Percentiles rank a stretch among this genome's conserved stretches.
Evolutionary conservation across 768 basidiomycete genomes (phyloP).

Genomic region (Suillus discolor): DNA sequence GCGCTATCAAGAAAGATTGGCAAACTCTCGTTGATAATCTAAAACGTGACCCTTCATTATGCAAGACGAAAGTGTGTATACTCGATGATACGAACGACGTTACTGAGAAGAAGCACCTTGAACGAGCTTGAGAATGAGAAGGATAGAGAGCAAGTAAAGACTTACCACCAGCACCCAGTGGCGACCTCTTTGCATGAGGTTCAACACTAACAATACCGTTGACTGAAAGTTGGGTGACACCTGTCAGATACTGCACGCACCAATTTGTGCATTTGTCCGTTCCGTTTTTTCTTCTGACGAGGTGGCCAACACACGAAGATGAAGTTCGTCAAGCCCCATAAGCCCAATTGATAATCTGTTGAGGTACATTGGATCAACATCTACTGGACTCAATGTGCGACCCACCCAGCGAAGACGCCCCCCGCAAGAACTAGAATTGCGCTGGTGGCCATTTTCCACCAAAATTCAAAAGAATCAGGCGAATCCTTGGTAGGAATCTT

Average conservation of each 20-base stretch:
- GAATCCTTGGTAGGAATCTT: constrained; percentile 24
- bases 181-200: constrained; percentile 62
- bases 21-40: constrained; percentile 84
- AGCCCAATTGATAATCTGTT: constrained; percentile 82
- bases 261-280: constrained; percentile 68
- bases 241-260: constrained; percentile 36
- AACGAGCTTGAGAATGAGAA: constrained; percentile 12
- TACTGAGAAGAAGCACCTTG: constrained; percentile 83
- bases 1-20: constrained; percentile 83
- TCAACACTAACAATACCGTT: constrained; percentile 44
- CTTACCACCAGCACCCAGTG: constrained; percentile 94
- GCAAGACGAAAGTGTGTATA: background rate
- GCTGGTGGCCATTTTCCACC: constrained; percentile 70
- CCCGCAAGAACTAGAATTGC: constrained; percentile 75
- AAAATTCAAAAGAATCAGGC: constrained; percentile 66
- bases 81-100: constrained; percentile 62
- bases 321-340: constrained; percentile 93
- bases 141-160: background rate
- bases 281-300: constrained; percentile 76
- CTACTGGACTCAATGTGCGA: constrained; percentile 7
- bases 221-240: constrained; percentile 5
- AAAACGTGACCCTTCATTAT: background rate
- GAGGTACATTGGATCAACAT: background rate
- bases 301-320: constrained; percentile 80
- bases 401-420: constrained; percentile 91